Evolutionary conservation across 306 rosid genomes (phyloP).

Genomic region (Quercus cerris): DNA sequence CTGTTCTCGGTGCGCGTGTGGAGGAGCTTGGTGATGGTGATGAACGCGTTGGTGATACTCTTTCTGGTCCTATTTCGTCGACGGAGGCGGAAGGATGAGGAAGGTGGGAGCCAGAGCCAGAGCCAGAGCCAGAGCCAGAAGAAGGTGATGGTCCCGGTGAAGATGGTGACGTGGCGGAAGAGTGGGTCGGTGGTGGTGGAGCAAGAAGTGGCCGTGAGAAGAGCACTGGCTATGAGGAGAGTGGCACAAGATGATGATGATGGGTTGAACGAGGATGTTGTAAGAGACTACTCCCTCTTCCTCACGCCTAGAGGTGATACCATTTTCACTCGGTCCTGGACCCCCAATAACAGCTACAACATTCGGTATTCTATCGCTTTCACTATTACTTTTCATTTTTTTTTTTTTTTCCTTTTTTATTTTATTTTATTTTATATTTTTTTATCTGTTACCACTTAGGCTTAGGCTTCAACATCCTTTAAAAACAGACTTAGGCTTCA

Average conservation of each 20-base stretch:
- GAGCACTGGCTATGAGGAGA: constrained; percentile 62
- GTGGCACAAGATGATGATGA: constrained; percentile 49
- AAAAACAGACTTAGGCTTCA: too few species aligned
- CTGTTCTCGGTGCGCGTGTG: constrained; percentile 48
- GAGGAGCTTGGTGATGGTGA: constrained; percentile 51
- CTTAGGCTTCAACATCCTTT: too few species aligned
- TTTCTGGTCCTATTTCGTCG: constrained; percentile 70
- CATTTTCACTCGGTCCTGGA: constrained; percentile 86
- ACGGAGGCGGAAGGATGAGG: constrained; percentile 33
- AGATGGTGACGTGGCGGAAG: background rate
- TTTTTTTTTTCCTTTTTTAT: rapidly evolving
- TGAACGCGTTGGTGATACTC: constrained; percentile 46
- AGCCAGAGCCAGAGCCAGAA: background rate
- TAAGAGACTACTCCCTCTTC: constrained; percentile 55
- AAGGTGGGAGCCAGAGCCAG: background rate
- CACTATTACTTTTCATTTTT: too few species aligned
- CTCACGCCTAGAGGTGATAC: constrained; percentile 53
- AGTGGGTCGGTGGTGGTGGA: constrained; percentile 33
- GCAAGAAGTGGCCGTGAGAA: constrained; percentile 50
- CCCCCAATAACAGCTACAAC: constrained; percentile 46
- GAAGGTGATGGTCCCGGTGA: constrained; percentile 28
- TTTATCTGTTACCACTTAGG: too few species aligned
- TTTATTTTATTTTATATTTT: too few species aligned
- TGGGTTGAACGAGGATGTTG: background rate
- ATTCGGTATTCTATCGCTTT: constrained; percentile 28